These are phyloP conservation scores for Apiospora marii DNA, from an alignment of 2,329 filamentous ascomycete genomes.

Conservation along the genomic window DNA sequence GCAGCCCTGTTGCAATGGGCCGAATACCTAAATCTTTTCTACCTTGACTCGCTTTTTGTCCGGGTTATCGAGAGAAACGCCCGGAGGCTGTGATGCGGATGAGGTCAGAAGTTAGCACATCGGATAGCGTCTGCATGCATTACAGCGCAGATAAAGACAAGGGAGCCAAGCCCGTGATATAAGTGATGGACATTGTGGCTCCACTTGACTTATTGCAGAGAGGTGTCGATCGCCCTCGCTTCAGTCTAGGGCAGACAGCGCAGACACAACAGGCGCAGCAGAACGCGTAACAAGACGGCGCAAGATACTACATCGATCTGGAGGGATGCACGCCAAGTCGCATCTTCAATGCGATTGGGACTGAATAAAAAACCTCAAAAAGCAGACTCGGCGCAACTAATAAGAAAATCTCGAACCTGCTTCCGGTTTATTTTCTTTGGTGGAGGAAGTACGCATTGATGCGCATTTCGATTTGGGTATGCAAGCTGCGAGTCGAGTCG, in stretches of 20 bases:
- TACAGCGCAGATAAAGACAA: neutral
- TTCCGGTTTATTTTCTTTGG: neutral
- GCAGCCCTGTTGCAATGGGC: neutral
- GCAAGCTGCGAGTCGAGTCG: neutral
- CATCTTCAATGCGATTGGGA: neutral
- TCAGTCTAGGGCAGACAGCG: neutral
- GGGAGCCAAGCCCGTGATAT: neutral
- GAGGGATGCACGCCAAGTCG: too few species aligned
- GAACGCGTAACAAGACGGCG: constrained; percentile 4
- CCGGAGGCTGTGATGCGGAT: neutral
- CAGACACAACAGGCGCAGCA: neutral
- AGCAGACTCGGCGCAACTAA: neutral
- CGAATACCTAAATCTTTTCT: too few species aligned
- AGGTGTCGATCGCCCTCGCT: neutral
- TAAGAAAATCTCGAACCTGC: neutral
- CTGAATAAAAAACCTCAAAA: neutral
- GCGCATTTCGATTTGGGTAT: neutral
- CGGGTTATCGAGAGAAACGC: too few species aligned
- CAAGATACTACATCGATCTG: neutral
- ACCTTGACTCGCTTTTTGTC: too few species aligned
- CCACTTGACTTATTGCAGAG: neutral
- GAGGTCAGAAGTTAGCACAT: too few species aligned
- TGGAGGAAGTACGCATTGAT: neutral
- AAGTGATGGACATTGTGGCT: neutral
- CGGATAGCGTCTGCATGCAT: neutral